phyloP scores from a whole-genome alignment of 2,329 filamentous ascomycete genomes.

The Pseudogymnoascus sp. region DNA sequence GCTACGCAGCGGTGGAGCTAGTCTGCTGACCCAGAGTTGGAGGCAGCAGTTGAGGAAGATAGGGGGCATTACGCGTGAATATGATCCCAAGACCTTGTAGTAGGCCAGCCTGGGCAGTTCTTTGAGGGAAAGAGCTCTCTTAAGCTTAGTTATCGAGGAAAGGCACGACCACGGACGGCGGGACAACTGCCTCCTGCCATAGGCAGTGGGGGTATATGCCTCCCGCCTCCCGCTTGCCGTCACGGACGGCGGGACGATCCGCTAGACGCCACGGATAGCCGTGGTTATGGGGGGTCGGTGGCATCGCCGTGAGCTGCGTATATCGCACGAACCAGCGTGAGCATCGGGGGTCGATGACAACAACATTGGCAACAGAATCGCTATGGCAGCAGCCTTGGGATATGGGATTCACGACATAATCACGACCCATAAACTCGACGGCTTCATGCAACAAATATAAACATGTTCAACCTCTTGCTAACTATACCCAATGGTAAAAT shows the following conservation, averaged over 20 bases:
- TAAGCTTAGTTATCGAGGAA: neutral
- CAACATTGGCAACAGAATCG: neutral
- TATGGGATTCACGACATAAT: neutral
- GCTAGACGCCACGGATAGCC: neutral
- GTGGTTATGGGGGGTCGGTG: neutral
- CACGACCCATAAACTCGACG: neutral
- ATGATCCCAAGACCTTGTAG: neutral
- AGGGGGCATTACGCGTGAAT: neutral
- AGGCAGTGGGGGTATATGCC: neutral
- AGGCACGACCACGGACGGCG: neutral
- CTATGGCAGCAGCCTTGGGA: neutral
- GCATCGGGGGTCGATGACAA: neutral
- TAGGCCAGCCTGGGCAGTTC: neutral
- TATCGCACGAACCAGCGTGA: neutral
- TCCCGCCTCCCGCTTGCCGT: neutral
- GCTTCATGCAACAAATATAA: neutral
- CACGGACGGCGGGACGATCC: neutral
- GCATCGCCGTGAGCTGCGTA: neutral
- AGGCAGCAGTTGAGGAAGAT: neutral
- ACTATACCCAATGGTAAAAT: constrained; percentile 6
- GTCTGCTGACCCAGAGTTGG: neutral
- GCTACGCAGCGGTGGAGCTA: neutral
- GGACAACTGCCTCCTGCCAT: neutral
- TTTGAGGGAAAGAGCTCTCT: neutral
- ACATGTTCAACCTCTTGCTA: neutral